Conservation (phyloP, 108 stramenopile species). For the Epithemia pelagica region DNA sequence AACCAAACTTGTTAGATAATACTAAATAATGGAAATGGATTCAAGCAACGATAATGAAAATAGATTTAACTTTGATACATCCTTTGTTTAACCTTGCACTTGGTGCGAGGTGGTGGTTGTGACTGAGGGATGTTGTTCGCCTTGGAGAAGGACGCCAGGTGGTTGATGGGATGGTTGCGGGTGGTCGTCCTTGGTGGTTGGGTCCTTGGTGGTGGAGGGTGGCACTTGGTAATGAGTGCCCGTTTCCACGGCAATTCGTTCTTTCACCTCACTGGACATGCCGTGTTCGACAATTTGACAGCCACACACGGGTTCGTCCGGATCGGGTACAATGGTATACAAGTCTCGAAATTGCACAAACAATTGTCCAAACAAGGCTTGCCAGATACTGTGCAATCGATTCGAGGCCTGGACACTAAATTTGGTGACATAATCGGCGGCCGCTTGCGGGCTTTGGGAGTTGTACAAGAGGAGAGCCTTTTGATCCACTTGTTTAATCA, state of each 20-base stretch:
- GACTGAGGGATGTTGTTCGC: too few relatives aligned
- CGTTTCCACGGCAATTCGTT: constrained; percentile 46
- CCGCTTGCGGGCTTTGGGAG: constrained; percentile 9
- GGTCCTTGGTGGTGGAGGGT: too few relatives aligned
- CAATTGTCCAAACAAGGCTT: constrained; percentile 47
- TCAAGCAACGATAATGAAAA: too few relatives aligned
- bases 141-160: too few relatives aligned
- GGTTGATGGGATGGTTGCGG: too few relatives aligned
- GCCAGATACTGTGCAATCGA: constrained; percentile 34
- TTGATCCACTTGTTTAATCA: constrained; percentile 28
- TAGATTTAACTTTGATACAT: too few relatives aligned
- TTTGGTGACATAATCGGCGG: constrained; percentile 31
- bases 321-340: constrained; percentile 31
- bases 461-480: constrained; percentile 21
- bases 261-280: constrained; percentile 27
- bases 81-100: too few relatives aligned
- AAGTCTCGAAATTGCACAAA: constrained; percentile 65
- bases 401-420: constrained; percentile 35
- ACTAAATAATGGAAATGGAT: too few relatives aligned
- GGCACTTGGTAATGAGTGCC: constrained; percentile 16
- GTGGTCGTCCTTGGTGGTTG: too few relatives aligned
- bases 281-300: constrained; percentile 35
- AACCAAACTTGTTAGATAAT: too few relatives aligned
- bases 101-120: too few relatives aligned
- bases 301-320: constrained; percentile 30